Percentiles rank a stretch among this genome's conserved stretches.
Conservation (phyloP, 768 basidiomycete genomes). For the Mycena vitilis region DNA sequence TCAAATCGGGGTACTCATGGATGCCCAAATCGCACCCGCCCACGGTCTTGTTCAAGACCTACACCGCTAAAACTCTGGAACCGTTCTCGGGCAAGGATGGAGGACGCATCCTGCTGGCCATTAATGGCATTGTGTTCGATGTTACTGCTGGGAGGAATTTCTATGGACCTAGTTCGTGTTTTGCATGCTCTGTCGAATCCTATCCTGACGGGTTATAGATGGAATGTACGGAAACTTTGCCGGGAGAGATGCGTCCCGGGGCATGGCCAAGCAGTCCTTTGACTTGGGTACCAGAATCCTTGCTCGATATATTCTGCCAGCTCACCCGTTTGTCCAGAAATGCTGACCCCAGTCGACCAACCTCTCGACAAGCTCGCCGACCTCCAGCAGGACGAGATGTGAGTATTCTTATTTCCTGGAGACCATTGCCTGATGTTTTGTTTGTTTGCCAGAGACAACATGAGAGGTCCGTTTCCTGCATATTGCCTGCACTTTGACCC, state of each 20-base stretch:
- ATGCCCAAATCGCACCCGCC: conserved; percentile 87
- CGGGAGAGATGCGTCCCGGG: conserved; percentile 93
- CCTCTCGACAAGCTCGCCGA: conserved; percentile 88
- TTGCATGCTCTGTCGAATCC: background rate
- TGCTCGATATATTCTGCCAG: too few species aligned
- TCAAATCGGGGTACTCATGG: conserved; percentile 92
- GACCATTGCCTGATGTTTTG: conserved; percentile 21
- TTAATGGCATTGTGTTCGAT: conserved; percentile 91
- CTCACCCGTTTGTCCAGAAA: conserved; percentile 61
- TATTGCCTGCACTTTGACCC: background rate
- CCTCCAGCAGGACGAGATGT: conserved; percentile 87
- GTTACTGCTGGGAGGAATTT: conserved; percentile 91
- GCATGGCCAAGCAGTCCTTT: conserved; percentile 98
- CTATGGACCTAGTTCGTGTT: conserved; percentile 89
- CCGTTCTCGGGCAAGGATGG: conserved; percentile 74
- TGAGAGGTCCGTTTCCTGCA: conserved; percentile 71
- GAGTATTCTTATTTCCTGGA: conserved; percentile 46
- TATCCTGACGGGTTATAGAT: conserved; percentile 56
- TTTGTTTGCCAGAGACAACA: conserved; percentile 77
- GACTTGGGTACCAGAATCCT: conserved; percentile 69
- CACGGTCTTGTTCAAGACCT: conserved; percentile 80
- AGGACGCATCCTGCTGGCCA: conserved; percentile 85
- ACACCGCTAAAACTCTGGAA: conserved; percentile 80
- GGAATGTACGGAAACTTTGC: conserved; percentile 99
- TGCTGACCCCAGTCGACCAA: conserved; percentile 90